These are phyloP conservation scores for Leucoagaricus sp. DNA, from an alignment of 1,284 basidiomycete species.

Conservation along the genomic window DNA sequence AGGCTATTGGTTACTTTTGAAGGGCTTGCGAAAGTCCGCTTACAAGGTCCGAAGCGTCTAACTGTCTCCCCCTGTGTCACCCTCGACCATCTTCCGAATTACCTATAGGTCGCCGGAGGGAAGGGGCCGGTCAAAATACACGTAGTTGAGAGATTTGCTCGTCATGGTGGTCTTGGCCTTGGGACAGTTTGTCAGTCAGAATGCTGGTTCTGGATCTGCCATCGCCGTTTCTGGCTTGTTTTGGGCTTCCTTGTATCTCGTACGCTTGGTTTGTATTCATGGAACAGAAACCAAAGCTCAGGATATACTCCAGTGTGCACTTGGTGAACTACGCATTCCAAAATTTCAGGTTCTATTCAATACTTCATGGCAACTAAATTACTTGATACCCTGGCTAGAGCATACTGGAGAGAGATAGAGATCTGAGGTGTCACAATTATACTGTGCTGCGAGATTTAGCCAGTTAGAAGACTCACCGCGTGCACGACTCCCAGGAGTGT, in stretches of 20 bases:
- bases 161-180: too few species aligned
- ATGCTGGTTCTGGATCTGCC: too few species aligned
- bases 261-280: neutral
- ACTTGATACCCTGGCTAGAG: neutral
- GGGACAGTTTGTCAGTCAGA: neutral
- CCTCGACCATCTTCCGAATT: neutral
- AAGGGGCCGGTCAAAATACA: neutral
- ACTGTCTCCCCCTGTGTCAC: neutral
- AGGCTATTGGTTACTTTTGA: neutral
- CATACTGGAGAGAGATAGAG: too few species aligned
- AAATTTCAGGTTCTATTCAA: neutral
- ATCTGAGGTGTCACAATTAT: too few species aligned
- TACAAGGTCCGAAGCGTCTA: neutral
- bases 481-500: conserved; percentile 9
- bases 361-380: neutral
- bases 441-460: neutral
- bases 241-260: too few species aligned
- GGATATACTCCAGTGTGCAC: neutral
- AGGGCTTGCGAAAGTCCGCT: neutral
- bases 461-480: neutral
- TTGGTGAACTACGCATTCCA: neutral
- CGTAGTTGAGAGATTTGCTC: too few species aligned
- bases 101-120: neutral
- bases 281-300: neutral
- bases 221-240: too few species aligned